Evolutionary conservation across 2,329 filamentous ascomycete genomes (phyloP).

Genomic region (Teratosphaeria destructans): DNA sequence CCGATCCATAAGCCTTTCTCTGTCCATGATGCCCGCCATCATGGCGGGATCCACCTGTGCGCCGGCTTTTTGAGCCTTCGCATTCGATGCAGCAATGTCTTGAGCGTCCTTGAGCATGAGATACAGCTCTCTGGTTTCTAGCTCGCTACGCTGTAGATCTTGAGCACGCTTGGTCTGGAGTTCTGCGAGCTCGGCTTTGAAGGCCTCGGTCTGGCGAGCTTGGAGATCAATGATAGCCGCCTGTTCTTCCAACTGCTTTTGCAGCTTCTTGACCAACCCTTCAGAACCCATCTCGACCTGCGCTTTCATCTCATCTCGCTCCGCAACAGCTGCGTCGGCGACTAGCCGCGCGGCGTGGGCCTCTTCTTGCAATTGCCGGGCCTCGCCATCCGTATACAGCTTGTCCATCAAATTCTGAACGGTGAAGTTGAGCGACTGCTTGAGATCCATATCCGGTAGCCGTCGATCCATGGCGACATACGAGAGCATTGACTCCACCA

Average conservation of each 20-base stretch:
- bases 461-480: constrained; percentile 98
- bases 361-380: constrained; percentile 83
- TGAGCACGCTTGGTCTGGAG: constrained; percentile 77
- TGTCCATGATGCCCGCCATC: constrained; percentile 87
- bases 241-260: constrained; percentile 91
- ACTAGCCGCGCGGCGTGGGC: constrained; percentile 82
- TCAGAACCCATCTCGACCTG: constrained; percentile 86
- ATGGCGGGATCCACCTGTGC: constrained; percentile 38
- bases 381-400: constrained; percentile 91
- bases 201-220: constrained; percentile 68
- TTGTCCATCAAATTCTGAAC: constrained; percentile 93
- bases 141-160: constrained; percentile 85
- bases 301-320: constrained; percentile 87
- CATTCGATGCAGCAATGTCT: constrained; percentile 84
- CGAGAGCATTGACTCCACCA: constrained; percentile 97
- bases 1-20: constrained; percentile 83
- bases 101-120: constrained; percentile 97
- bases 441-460: constrained; percentile 91
- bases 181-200: constrained; percentile 83
- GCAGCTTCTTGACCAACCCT: constrained; percentile 82
- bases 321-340: constrained; percentile 88
- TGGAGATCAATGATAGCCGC: constrained; percentile 83
- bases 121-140: constrained; percentile 92
- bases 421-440: constrained; percentile 94
- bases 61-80: constrained; percentile 48